Conservation (phyloP, 1,139 yeast species). For the Candida smagusa region DNA sequence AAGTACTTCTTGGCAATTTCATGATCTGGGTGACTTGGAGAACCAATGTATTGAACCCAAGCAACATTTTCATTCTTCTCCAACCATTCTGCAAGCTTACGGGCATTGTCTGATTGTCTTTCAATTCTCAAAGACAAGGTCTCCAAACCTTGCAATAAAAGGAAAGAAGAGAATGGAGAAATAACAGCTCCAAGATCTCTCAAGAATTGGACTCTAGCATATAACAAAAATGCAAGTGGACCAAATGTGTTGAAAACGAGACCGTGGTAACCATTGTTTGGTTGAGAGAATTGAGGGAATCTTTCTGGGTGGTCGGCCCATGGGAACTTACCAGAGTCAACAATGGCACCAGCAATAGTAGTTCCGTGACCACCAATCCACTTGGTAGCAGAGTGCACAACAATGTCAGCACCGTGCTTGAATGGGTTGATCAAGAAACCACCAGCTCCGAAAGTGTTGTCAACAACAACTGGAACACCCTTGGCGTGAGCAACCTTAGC, state of each 20-base stretch:
- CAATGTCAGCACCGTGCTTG: slow-evolving; percentile 85
- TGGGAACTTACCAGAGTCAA: slow-evolving; percentile 90
- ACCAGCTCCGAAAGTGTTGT: slow-evolving; percentile 97
- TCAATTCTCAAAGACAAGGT: slow-evolving; percentile 91
- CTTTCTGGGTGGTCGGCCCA: slow-evolving; percentile 83
- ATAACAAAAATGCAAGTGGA: slow-evolving; percentile 72
- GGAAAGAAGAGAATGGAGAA: slow-evolving; percentile 86
- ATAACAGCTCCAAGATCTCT: slow-evolving; percentile 91
- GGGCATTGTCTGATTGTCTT: slow-evolving; percentile 85
- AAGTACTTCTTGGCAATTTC: slow-evolving; percentile 80
- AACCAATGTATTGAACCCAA: slow-evolving; percentile 92
- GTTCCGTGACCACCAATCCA: slow-evolving; percentile 99
- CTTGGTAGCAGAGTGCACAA: slow-evolving; percentile 88
- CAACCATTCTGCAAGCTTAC: slow-evolving; percentile 73
- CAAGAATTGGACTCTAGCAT: slow-evolving; percentile 77
- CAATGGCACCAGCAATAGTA: slow-evolving; percentile 87
- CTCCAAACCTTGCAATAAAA: slow-evolving; percentile 86
- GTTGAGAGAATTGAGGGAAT: slow-evolving; percentile 87
- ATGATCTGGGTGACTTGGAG: slow-evolving; percentile 79
- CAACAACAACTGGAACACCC: slow-evolving; percentile 91
- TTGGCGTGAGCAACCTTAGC: slow-evolving; percentile 77
- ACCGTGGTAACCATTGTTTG: slow-evolving; percentile 93
- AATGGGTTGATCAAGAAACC: slow-evolving; percentile 85
- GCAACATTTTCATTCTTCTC: slow-evolving; percentile 70
- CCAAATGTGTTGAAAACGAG: slow-evolving; percentile 77